phyloP scores from a whole-genome alignment of 768 basidiomycete species.

The Trametopsis cervina region DNA sequence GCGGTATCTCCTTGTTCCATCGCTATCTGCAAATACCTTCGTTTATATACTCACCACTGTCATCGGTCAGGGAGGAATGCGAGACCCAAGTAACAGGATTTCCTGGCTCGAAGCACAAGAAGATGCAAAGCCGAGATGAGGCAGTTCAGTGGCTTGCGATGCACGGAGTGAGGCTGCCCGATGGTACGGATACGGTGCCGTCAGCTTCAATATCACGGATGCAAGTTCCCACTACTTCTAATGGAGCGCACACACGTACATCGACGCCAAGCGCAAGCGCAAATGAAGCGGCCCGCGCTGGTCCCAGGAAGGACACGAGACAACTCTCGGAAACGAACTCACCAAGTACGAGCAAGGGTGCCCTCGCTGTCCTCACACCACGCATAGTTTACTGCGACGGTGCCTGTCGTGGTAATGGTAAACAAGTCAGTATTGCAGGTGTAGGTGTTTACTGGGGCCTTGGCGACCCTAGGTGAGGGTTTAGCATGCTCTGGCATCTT shows the following conservation, averaged over 20 bases:
- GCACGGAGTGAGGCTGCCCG: constrained; percentile 6
- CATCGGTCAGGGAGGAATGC: constrained; percentile 57
- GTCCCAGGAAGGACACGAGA: no score
- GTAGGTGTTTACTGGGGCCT: constrained; percentile 87
- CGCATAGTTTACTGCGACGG: constrained; percentile 79
- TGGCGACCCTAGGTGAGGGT: constrained; percentile 49
- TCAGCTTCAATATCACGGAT: no score
- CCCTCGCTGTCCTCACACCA: not conserved
- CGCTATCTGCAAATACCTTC: no score
- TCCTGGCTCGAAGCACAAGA: constrained; percentile 55
- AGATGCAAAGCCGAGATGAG: constrained; percentile 47
- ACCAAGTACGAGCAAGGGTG: constrained; percentile 27
- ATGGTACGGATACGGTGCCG: constrained; percentile 10
- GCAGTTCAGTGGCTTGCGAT: constrained; percentile 50
- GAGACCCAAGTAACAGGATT: constrained; percentile 63
- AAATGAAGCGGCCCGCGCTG: no score
- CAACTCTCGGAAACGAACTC: not conserved
- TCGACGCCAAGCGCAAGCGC: no score
- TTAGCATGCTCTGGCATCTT: not conserved
- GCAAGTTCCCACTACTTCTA: no score
- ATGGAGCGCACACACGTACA: no score
- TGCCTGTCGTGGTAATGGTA: constrained; percentile 80
- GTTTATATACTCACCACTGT: not conserved
- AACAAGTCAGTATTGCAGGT: constrained; percentile 60
- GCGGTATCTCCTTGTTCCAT: not conserved